phyloP scores from a whole-genome alignment of 2,329 filamentous ascomycete genomes.

The Aspergillus udagawae region DNA sequence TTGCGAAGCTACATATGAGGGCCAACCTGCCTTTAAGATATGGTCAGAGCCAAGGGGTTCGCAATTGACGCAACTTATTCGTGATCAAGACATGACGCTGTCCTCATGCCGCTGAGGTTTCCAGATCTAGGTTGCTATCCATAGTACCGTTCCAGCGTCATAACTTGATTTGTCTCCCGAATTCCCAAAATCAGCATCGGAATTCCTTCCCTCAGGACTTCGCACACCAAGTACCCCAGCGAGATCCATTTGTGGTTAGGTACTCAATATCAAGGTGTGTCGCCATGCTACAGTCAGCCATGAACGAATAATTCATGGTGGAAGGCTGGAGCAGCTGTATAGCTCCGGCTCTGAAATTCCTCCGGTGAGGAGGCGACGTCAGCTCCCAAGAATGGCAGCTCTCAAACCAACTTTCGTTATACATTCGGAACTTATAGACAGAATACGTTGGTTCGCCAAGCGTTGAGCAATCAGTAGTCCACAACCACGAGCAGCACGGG shows the following conservation, averaged over 20 bases:
- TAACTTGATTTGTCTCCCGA: background rate
- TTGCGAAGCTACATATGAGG: background rate
- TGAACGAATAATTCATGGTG: background rate
- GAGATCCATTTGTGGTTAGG: background rate
- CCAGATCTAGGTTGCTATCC: background rate
- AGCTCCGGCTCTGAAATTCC: background rate
- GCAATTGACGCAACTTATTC: background rate
- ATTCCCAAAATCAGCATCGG: background rate
- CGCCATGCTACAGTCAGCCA: background rate
- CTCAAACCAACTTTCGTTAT: background rate
- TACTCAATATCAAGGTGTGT: background rate
- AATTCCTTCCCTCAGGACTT: background rate
- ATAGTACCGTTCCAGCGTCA: background rate
- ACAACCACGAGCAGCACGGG: background rate
- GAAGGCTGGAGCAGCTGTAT: background rate
- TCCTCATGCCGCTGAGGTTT: background rate
- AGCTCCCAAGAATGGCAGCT: background rate
- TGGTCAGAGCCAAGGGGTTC: background rate
- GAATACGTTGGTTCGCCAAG: background rate
- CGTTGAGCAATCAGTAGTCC: background rate
- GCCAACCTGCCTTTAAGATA: background rate
- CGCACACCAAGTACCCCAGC: background rate
- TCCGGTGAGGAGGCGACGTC: background rate
- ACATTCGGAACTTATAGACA: background rate
- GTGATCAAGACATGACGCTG: background rate